phyloP scores from a whole-genome alignment of 1,284 basidiomycete species.

The Ustilago vetiveriae region DNA sequence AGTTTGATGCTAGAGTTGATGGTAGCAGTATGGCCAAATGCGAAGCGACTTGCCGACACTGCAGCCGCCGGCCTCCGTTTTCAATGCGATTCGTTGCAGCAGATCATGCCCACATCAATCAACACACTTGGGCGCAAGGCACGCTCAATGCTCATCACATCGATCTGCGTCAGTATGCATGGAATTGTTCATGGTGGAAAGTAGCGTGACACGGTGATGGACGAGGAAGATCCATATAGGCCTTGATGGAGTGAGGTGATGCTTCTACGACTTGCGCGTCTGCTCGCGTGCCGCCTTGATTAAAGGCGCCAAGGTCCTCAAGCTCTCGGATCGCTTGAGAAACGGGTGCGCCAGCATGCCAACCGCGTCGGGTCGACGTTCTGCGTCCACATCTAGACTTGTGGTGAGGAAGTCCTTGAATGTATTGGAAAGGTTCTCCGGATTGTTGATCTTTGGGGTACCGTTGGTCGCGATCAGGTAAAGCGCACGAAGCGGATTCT shows the following conservation, averaged over 20 bases:
- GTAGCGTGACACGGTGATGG: background rate
- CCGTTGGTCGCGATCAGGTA: conserved; percentile 98
- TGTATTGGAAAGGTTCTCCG: conserved; percentile 84
- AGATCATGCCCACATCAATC: too few species aligned
- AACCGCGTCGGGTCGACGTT: conserved; percentile 87
- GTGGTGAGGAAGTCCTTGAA: conserved; percentile 91
- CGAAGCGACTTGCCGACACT: too few species aligned
- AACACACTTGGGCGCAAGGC: too few species aligned
- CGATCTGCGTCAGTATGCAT: conserved; percentile 1
- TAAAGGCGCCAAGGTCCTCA: conserved; percentile 84
- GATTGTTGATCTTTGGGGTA: conserved; percentile 95
- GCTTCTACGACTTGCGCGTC: conserved; percentile 40
- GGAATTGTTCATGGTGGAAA: conserved; percentile 18
- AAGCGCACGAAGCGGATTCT: conserved; percentile 92
- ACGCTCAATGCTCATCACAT: too few species aligned
- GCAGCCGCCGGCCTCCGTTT: too few species aligned
- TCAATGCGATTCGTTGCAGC: too few species aligned
- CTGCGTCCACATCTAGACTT: conserved; percentile 92
- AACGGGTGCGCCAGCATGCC: conserved; percentile 87
- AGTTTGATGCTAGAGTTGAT: too few species aligned
- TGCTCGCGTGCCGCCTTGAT: conserved; percentile 89
- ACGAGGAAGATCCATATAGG: background rate
- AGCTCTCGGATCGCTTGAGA: conserved; percentile 81
- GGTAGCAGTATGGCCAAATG: too few species aligned
- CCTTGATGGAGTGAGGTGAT: too few species aligned